Evolutionary conservation across 768 basidiomycete species (phyloP).

Genomic region (Macrolepiota fuliginosa): DNA sequence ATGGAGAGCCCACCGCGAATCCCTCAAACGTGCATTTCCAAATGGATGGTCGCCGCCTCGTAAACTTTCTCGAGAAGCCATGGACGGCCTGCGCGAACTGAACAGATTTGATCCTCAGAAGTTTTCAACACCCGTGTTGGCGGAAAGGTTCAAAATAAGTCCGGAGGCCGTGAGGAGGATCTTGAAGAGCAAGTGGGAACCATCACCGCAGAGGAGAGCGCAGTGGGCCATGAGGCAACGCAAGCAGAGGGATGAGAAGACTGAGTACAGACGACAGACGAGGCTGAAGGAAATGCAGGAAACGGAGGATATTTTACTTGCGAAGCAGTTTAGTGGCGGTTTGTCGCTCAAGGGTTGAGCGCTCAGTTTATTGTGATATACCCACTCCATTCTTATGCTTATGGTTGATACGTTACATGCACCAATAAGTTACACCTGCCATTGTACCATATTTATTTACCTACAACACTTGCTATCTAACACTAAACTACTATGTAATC

Average conservation of each 20-base stretch:
- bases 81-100: slow-evolving; percentile 74
- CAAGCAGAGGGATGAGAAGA: slow-evolving; percentile 36
- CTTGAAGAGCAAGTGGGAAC: slow-evolving; percentile 72
- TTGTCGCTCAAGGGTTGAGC: slow-evolving; percentile 2
- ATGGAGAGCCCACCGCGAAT: slow-evolving; percentile 47
- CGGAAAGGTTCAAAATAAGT: slow-evolving; percentile 74
- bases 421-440: background rate
- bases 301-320: slow-evolving; percentile 13
- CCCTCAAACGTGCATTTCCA: slow-evolving; percentile 55
- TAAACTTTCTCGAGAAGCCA: slow-evolving; percentile 79
- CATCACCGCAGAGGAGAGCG: slow-evolving; percentile 49
- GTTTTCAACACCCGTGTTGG: slow-evolving; percentile 67
- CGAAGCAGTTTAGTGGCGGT: slow-evolving; percentile 1
- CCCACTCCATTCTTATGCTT: background rate
- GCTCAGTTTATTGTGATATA: background rate
- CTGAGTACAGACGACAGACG: slow-evolving; percentile 30
- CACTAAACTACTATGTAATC: background rate
- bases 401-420: background rate
- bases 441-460: slow-evolving; percentile 4
- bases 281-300: slow-evolving; percentile 36
- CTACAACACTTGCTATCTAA: background rate
- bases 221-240: slow-evolving; percentile 51
- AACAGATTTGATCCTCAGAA: slow-evolving; percentile 59
- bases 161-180: slow-evolving; percentile 82
- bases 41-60: slow-evolving; percentile 76